Conservation (phyloP, 1,139 yeast genomes). For the Candida sojae region DNA sequence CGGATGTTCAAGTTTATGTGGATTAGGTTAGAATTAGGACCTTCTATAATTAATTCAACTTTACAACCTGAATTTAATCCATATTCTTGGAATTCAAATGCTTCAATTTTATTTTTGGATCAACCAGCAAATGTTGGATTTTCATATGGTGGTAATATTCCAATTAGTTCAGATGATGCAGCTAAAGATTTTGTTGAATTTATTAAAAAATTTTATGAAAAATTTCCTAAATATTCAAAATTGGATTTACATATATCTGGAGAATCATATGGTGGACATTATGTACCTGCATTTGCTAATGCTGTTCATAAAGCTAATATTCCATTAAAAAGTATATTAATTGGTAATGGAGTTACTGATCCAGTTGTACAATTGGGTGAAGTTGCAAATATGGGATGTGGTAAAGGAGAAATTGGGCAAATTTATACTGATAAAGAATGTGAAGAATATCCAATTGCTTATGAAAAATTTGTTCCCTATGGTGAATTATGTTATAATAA, state of each 20-base stretch:
- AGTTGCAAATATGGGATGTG: conserved; percentile 93
- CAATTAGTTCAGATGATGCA: conserved; percentile 77
- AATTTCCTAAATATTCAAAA: conserved; percentile 73
- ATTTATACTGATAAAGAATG: conserved; percentile 11
- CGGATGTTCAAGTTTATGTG: conserved; percentile 62
- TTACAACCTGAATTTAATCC: conserved; percentile 31
- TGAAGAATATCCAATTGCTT: conserved; percentile 14
- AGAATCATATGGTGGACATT: conserved; percentile 94
- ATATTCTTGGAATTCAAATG: conserved; percentile 35
- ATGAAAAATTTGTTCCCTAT: conserved; percentile 76
- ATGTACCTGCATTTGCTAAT: conserved; percentile 85
- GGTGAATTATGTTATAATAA: conserved; percentile 77
- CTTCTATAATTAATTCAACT: conserved; percentile 26
- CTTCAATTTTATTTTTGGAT: conserved; percentile 35
- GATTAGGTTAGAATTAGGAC: conserved; percentile 37
- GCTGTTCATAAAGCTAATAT: conserved; percentile 47
- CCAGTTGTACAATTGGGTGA: conserved; percentile 80
- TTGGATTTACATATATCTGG: conserved; percentile 87
- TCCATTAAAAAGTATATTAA: conserved; percentile 68
- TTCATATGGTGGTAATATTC: conserved; percentile 57
- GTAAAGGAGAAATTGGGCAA: conserved; percentile 60
- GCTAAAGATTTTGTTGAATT: conserved; percentile 87
- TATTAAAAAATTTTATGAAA: conserved; percentile 77
- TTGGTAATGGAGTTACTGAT: conserved; percentile 92
- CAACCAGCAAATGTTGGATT: conserved; percentile 55